Evolutionary conservation across 768 basidiomycete genomes (phyloP).

Genomic region (Collybiopsis confluens): DNA sequence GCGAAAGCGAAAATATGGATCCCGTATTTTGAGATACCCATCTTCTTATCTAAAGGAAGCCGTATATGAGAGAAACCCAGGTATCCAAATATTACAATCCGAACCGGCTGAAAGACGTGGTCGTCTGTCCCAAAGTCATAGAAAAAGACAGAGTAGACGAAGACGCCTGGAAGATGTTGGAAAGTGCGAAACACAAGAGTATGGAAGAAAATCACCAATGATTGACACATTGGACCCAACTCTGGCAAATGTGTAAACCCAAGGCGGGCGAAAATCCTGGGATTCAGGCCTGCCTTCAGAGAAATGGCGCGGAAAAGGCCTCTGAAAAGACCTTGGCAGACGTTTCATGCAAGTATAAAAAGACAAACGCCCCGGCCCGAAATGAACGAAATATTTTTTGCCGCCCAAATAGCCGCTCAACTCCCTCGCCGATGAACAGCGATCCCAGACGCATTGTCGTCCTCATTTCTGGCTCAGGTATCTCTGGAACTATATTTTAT

Average conservation of each 20-base stretch:
- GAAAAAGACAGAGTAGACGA: slow-evolving; percentile 55
- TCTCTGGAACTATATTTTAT: not conserved
- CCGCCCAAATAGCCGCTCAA: too few species aligned
- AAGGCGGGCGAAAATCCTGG: slow-evolving; percentile 53
- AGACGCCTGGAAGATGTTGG: slow-evolving; percentile 32
- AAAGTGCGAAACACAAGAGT: not conserved
- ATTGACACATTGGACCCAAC: slow-evolving; percentile 51
- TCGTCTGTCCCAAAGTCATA: slow-evolving; percentile 69
- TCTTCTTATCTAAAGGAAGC: slow-evolving; percentile 42
- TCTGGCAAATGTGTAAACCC: slow-evolving; percentile 52
- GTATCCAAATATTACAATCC: slow-evolving; percentile 21
- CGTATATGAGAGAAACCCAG: not conserved
- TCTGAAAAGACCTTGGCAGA: too few species aligned
- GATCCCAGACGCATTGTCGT: slow-evolving; percentile 32
- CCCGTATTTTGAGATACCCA: slow-evolving; percentile 50
- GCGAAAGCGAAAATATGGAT: slow-evolving; percentile 53
- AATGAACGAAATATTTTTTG: too few species aligned
- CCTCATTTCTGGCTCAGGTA: slow-evolving; percentile 55
- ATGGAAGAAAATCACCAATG: slow-evolving; percentile 36
- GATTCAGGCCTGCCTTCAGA: not conserved
- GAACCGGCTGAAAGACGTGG: slow-evolving; percentile 65
- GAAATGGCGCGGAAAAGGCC: not conserved
- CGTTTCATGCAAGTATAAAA: too few species aligned
- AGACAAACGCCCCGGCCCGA: too few species aligned
- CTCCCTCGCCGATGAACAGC: too few species aligned